Evolutionary conservation across 2,329 filamentous ascomycete species (phyloP), one percentile per base, ranked within the genome.

Genomic region (Hypoxylon sp.): DNA sequence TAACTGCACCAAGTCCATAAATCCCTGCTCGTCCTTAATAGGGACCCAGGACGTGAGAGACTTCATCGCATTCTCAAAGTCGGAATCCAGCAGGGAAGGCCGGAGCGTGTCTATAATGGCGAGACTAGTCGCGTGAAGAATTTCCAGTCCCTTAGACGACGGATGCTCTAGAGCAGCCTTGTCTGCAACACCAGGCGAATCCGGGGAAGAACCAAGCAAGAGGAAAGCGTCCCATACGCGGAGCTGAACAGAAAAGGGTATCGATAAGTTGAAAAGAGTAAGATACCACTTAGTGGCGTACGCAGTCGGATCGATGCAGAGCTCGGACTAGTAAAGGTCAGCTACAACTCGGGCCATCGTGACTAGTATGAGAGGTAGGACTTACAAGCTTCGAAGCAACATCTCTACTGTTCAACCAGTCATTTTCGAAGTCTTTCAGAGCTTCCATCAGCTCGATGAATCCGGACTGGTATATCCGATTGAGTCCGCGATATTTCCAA

Each of bases 21-120:
- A 85, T 62, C 97, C 80, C 77, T 98, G 94, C 75, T 97, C 93
- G 74, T 99, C 95, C 79, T 93, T 93, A 77, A 99, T 91, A 19
- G 95, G 94, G 46, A 98, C 91, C 89, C 93, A 97, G 61, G 91
- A 94, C 29, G 96, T 98, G 68, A 99, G 83, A 6, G 94, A 91
- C 81, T 97, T 98, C 96, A 99, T 99, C 48, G 92, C 92, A 74
- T 96, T 97, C 78, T 99, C 96, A 78, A 98, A 99, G 77, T 99
- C 96, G 16, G 92, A 93, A 74, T 96, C 94, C 5, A 97, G 83
- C 30, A 99, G 84, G 54, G 97, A 93, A 67, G 97, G 93, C 37
- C 93, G 86, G 70, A 96, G 92, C 16, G 93, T 94, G 77, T 97
- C 93, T 50, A 98, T 94, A 27, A 99, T 85, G 1, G 96, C 95